Evolutionary conservation across 768 basidiomycete species (phyloP), one percentile per base, ranked within the genome.

Genomic region (Psilocybe tampanensis): DNA sequence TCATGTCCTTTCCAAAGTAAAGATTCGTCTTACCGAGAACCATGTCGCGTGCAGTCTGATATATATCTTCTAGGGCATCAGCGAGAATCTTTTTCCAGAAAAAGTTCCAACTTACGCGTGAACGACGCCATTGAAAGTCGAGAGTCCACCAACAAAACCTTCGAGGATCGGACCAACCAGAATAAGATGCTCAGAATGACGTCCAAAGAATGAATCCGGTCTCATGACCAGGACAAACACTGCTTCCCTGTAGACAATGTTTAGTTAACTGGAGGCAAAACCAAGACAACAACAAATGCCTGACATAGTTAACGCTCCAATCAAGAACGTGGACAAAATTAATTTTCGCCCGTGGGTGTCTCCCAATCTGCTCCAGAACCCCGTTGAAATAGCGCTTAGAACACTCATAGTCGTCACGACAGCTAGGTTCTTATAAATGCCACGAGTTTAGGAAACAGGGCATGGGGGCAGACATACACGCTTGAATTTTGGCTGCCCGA

Each of bases 321-420:
- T 58, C 6, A 89, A 77, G 34, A 88, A 81, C 15, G 85, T 69
- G 2, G 83, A 81, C 55, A 95, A 82, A 43, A 95, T 83, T 22
- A 80, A 81, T 47, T 88, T 94, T 33, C 94, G 81, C 9, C 94
- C 94, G 60, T 86, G 74, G 8, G 78, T 72, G 68, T 95, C 94
- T 9, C 90, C 88, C 41, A 86, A 82, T 47, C 85, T 81, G 50
- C 91, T 91, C 94, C 94, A 97, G 74, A 88, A 90, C 0, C 90
- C 92, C 0, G 92, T 92, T 3, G 90, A 91, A 45, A 92, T 73
- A 1, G 92, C 91, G 50, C 90, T 89, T 39, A 97, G 77, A 7
- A 84, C 67, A 50, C 91, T 93, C 86, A 90, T 89, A 8, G 80
- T 80, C 11, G 90, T 86, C 2, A 87, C 86, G 70, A 95, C 85